Evolutionary conservation across 176 grass and related monocot species (phyloP).

Genomic region (Juncus inflexus): DNA sequence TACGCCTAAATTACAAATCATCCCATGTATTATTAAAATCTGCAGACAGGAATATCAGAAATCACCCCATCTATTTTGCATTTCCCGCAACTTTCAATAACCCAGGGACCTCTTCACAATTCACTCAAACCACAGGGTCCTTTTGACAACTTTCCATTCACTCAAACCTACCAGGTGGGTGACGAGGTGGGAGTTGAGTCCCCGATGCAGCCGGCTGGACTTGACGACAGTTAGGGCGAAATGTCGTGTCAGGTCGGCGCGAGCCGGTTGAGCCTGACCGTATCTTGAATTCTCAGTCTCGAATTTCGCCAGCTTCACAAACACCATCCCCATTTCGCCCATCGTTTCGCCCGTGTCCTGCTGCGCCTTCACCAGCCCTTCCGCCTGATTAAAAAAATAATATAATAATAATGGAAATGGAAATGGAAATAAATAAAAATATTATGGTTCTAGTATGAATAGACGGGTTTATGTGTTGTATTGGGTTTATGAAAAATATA

Average conservation of each 20-base stretch:
- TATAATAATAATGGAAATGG: neutral
- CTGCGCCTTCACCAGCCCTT: constrained; percentile 55
- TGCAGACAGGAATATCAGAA: too few relatives aligned
- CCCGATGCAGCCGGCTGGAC: constrained; percentile 66
- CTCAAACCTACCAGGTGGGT: constrained; percentile 59
- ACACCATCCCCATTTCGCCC: constrained; percentile 72
- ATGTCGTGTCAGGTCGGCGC: constrained; percentile 55
- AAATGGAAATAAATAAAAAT: neutral
- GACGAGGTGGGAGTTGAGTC: constrained; percentile 53
- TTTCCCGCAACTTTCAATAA: too few relatives aligned
- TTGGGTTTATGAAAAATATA: too few relatives aligned
- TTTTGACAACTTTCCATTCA: too few relatives aligned
- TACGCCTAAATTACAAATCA: too few relatives aligned
- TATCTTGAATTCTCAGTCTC: constrained; percentile 51
- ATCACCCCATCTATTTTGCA: too few relatives aligned
- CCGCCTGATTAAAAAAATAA: constrained; percentile 46
- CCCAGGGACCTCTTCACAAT: neutral
- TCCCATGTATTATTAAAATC: too few relatives aligned
- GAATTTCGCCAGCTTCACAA: constrained; percentile 82
- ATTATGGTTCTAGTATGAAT: too few relatives aligned
- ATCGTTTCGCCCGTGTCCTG: constrained; percentile 67
- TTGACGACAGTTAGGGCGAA: constrained; percentile 65
- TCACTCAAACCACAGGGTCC: neutral
- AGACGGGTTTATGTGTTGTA: too few relatives aligned
- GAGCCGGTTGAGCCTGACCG: constrained; percentile 46